phyloP scores from a whole-genome alignment of 225 moss, liverwort and hornwort genomes.

The Pleurozium schreberi region DNA sequence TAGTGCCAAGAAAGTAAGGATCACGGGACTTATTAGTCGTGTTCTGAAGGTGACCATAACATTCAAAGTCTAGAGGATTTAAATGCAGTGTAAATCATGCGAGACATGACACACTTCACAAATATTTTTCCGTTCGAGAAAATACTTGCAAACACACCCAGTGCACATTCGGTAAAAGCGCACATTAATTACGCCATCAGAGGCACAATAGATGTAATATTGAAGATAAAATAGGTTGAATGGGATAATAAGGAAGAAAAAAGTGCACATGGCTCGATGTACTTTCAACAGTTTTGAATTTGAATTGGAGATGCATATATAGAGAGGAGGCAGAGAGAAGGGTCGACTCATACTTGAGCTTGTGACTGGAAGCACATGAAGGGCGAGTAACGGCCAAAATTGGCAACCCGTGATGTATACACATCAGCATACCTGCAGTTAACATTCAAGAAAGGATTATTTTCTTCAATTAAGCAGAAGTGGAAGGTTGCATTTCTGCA shows the following conservation, averaged over 20 bases:
- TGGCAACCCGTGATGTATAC: slow-evolving; percentile 62
- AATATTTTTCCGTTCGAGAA: background rate
- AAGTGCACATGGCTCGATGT: too few species aligned
- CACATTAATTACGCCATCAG: background rate
- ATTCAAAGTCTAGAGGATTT: background rate
- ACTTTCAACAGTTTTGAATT: background rate
- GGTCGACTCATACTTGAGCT: slow-evolving; percentile 42
- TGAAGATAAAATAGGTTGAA: background rate
- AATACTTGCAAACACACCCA: background rate
- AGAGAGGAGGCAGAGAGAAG: background rate
- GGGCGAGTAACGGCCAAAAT: slow-evolving; percentile 62
- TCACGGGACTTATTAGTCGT: background rate
- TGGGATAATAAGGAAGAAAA: background rate
- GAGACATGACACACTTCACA: background rate
- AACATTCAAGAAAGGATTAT: background rate
- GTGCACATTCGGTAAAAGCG: background rate
- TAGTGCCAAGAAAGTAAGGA: background rate
- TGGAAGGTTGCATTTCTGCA: background rate
- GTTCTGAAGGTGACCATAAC: background rate
- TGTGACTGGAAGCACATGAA: slow-evolving; percentile 77
- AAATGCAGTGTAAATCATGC: background rate
- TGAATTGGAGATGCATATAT: background rate
- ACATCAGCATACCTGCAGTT: slow-evolving; percentile 63
- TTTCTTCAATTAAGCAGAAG: background rate
- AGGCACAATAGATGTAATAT: background rate